Evolutionary conservation across 139 green algal genomes (phyloP).

Genomic region (Edaphochlamys debaryana): DNA sequence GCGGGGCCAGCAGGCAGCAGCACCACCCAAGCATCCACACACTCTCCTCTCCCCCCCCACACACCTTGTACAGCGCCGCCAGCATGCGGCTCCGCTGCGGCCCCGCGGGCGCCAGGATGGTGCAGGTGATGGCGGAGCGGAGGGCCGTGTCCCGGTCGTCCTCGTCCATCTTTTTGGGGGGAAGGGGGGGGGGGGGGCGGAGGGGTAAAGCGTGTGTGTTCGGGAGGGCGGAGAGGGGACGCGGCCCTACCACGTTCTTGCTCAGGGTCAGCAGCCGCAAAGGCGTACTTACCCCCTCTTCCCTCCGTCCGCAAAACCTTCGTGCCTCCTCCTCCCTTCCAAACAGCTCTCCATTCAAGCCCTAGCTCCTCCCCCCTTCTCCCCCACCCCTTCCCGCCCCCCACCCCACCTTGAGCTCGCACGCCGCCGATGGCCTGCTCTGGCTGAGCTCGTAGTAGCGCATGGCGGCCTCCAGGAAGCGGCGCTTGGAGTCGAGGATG

Average conservation of each 20-base stretch:
- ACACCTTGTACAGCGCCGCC: slow-evolving; percentile 88
- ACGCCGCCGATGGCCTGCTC: not conserved
- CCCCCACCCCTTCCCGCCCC: too few relatives aligned
- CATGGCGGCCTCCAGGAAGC: slow-evolving; percentile 91
- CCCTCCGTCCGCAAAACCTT: too few relatives aligned
- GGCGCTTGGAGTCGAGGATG: slow-evolving; percentile 95
- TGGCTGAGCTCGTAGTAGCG: slow-evolving; percentile 69
- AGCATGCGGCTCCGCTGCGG: slow-evolving; percentile 91
- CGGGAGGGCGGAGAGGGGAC: too few relatives aligned
- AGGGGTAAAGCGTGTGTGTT: not conserved
- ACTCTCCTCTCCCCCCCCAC: not conserved
- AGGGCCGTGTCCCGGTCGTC: slow-evolving; percentile 80
- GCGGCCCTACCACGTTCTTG: too few relatives aligned
- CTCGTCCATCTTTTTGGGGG: slow-evolving; percentile 62
- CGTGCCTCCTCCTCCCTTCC: too few relatives aligned
- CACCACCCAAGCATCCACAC: not conserved
- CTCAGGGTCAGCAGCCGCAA: too few relatives aligned
- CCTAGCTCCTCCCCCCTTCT: too few relatives aligned
- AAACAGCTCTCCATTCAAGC: too few relatives aligned
- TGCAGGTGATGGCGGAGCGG: slow-evolving; percentile 86
- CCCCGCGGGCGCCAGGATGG: slow-evolving; percentile 91
- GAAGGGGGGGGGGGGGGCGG: not conserved
- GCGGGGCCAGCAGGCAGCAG: not conserved
- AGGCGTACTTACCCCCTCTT: too few relatives aligned
- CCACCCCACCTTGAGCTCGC: not conserved